Conservation (phyloP, 176 grass and related monocot genomes). For the Triticum timopheevii region DNA sequence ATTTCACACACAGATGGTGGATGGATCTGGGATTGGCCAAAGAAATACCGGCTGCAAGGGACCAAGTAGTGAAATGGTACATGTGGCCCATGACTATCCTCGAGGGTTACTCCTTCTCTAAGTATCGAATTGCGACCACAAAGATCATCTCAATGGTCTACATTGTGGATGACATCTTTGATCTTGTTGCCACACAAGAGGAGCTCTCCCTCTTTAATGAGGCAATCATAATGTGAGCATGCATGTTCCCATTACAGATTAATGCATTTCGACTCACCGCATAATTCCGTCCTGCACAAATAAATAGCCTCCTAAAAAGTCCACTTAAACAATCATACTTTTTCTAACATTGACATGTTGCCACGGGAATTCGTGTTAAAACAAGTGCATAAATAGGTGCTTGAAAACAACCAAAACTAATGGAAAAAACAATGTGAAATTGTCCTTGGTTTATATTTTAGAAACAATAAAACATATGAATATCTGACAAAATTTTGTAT, state of each 20-base stretch:
- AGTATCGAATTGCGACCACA: conserved; percentile 3
- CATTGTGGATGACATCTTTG: conserved; percentile 56
- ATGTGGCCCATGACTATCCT: conserved; percentile 38
- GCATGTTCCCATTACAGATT: not conserved
- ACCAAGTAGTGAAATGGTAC: conserved; percentile 49
- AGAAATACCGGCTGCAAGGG: not conserved
- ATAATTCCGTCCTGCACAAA: too few relatives aligned
- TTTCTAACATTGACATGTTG: too few relatives aligned
- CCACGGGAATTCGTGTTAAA: too few relatives aligned
- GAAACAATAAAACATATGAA: too few relatives aligned
- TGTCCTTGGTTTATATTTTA: too few relatives aligned
- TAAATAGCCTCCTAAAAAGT: too few relatives aligned
- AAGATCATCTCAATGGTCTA: conserved; percentile 46
- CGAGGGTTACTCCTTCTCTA: conserved; percentile 35
- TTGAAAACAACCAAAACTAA: too few relatives aligned
- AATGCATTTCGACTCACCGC: too few relatives aligned
- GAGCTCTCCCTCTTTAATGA: conserved; percentile 35
- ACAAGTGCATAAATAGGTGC: too few relatives aligned
- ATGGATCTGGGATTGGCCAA: not conserved
- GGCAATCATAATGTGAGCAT: not conserved
- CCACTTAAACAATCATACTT: too few relatives aligned
- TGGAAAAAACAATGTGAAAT: too few relatives aligned
- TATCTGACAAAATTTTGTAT: too few relatives aligned
- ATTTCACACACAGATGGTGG: not conserved
- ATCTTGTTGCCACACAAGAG: conserved; percentile 22